Base-by-base conservation (phyloP, 2,329 filamentous ascomycete genomes). In the Dothideomycetidae sp. region DNA sequence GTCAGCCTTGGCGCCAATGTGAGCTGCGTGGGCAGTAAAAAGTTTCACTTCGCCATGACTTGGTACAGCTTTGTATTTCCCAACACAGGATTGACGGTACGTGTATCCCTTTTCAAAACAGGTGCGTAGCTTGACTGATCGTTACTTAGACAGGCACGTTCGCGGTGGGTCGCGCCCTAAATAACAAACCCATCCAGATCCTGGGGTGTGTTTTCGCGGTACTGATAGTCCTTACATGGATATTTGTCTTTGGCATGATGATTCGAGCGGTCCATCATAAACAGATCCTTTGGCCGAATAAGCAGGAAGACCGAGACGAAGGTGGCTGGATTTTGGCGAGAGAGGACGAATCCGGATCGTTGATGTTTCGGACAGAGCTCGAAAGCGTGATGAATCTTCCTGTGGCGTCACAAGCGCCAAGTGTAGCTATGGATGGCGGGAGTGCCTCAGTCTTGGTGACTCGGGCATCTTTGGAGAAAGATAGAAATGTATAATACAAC, bases 11-110 rank as follows among this genome's bases (percentile, higher is more conserved):
- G 80, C 2, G 81, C 81, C 2, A 70, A 88, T 42, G 79, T 70
- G 67, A 78, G 75, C 18, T 76, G 78, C 35, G 63, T 76, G 13
- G 62, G 66, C 0, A 61, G 69, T 9, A 67, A 68, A 26, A 70
- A 66, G 38, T 73, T 85, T 62, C 68, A 74, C 3, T 90, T 86
- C 50, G 77, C 80, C 12, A 86, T 90, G 80, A 82, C 77, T 1
- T 92, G 81, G 76, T 90, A 78, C 58, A 81, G 75, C 3, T 88
- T 86, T 55, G 68, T 86, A 4, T 86, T 86, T 50, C 81, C 81
- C 2, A 84, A 86, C 48, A 86, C 81, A 0, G 80, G 39, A 5
- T 14, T 45, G 23, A 44, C 40, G 11, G 45, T 46, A 33, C 39
- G 46, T 38, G 7, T 31, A 16, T 17, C 12, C 12, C 12, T 16